Percentiles rank a stretch among this genome's conserved stretches.
phyloP scores from a whole-genome alignment of 2,329 filamentous ascomycete species.

The Ascochyta rabiei region DNA sequence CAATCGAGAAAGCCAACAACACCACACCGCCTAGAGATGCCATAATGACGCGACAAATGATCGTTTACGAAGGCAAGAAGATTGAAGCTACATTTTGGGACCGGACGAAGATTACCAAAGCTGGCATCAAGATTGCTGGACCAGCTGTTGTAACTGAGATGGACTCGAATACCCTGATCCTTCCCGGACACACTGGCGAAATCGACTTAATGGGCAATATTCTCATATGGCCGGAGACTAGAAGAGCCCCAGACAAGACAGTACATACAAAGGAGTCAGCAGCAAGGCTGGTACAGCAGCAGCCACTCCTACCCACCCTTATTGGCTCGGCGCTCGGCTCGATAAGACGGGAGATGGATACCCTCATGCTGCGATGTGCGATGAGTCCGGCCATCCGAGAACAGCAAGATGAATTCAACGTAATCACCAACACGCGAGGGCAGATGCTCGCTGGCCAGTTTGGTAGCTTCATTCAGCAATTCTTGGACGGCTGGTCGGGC shows the following conservation, averaged over 20 bases:
- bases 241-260: slow-evolving; percentile 30
- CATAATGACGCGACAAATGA: slow-evolving; percentile 47
- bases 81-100: slow-evolving; percentile 55
- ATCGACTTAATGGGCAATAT: slow-evolving; percentile 58
- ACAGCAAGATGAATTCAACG: slow-evolving; percentile 61
- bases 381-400: slow-evolving; percentile 60
- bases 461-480: slow-evolving; percentile 57
- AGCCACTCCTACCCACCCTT: slow-evolving; percentile 53
- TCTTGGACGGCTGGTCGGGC: slow-evolving; percentile 55
- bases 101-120: slow-evolving; percentile 49
- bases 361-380: slow-evolving; percentile 57
- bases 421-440: slow-evolving; percentile 56
- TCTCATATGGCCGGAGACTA: slow-evolving; percentile 52
- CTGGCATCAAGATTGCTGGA: slow-evolving; percentile 51
- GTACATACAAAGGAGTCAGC: slow-evolving; percentile 49
- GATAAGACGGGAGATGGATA: slow-evolving; percentile 58
- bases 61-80: slow-evolving; percentile 50
- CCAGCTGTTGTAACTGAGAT: slow-evolving; percentile 58
- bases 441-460: slow-evolving; percentile 61
- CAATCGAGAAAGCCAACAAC: slow-evolving; percentile 35
- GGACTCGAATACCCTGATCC: slow-evolving; percentile 59
- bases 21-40: slow-evolving; percentile 45
- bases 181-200: slow-evolving; percentile 55
- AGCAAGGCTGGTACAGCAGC: slow-evolving; percentile 44
- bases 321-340: slow-evolving; percentile 55